Evolutionary conservation across 257 asterid genomes (phyloP), one percentile per base, ranked within the genome.

Genomic region (Pogostemon cablin): DNA sequence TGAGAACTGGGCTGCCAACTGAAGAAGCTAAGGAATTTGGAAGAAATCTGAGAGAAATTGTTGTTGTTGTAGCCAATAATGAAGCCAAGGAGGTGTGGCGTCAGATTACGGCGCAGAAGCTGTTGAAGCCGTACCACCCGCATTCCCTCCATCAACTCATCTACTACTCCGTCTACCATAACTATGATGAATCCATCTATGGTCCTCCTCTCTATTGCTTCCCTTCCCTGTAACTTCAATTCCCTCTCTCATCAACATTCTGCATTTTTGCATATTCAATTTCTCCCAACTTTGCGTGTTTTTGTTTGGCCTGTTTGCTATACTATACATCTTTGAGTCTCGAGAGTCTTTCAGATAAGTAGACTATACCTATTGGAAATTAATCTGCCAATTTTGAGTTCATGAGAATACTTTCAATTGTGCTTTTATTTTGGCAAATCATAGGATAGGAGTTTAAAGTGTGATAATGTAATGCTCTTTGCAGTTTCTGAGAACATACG

Each of bases 131-230:
- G 39, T 76, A 76, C 74, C 87, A 90, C 65, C 98, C 97, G 1
- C 90, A 86, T 66, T 15, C 84, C 3, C 74, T 92, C 12, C 98
- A 92, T 54, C 96, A 82, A 78, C 95, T 92, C 52, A 32, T 90
- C 73, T 90, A 86, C 86, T 81, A 81, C 73, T 78, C 97, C 2
- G 86, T 88, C 6, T 87, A 88, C 78, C 40, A 17, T 74, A 32
- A 73, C 61, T 81, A 75, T 12, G 81, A 87, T 40, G 85, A 86
- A 39, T 78, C 92, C 79, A 10, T 74, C 73, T 46, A 75, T 75
- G 97, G 93, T 17, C 95, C 88, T 63, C 97, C 98, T 71, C 82
- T 77, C 79, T 92, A 84, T 12, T 92, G 98, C 89, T 90, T 88
- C 79, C 98, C 98, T 79, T 90, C 98, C 0, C 82, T 75, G 98